These are phyloP conservation scores for Haplographium delicatum DNA, from an alignment of 495 filamentous ascomycete genomes.

Conservation along the genomic window DNA sequence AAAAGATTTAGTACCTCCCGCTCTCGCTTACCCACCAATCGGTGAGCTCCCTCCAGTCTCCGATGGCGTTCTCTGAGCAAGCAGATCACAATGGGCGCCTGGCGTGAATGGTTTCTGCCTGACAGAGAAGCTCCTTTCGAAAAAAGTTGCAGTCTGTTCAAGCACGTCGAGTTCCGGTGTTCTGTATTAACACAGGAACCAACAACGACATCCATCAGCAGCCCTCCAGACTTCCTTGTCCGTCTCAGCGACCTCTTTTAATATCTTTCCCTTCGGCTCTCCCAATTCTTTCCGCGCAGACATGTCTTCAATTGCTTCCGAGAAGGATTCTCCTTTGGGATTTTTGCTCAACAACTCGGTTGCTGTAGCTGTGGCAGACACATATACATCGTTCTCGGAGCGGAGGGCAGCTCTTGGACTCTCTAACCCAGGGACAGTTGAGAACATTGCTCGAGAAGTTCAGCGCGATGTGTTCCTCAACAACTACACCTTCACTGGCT, in stretches of 20 bases:
- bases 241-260: background rate
- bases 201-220: background rate
- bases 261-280: background rate
- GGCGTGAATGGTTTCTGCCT: background rate
- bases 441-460: constrained; percentile 87
- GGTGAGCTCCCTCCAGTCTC: no score
- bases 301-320: constrained; percentile 24
- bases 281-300: background rate
- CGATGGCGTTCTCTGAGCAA: background rate
- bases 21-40: background rate
- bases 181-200: no score
- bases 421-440: constrained; percentile 85
- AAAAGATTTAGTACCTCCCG: background rate
- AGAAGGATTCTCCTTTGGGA: constrained; percentile 51
- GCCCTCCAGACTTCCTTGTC: background rate
- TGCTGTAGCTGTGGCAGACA: constrained; percentile 62
- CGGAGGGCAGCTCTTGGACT: constrained; percentile 82
- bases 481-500: constrained; percentile 91
- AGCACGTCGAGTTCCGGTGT: background rate
- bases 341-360: constrained; percentile 71
- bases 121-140: constrained; percentile 1
- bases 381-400: constrained; percentile 76
- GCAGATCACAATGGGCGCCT: background rate
- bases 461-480: constrained; percentile 90
- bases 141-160: constrained; percentile 8